Conservation (phyloP, 169 alveolate genomes). For the Cryptosporidium parvum region DNA sequence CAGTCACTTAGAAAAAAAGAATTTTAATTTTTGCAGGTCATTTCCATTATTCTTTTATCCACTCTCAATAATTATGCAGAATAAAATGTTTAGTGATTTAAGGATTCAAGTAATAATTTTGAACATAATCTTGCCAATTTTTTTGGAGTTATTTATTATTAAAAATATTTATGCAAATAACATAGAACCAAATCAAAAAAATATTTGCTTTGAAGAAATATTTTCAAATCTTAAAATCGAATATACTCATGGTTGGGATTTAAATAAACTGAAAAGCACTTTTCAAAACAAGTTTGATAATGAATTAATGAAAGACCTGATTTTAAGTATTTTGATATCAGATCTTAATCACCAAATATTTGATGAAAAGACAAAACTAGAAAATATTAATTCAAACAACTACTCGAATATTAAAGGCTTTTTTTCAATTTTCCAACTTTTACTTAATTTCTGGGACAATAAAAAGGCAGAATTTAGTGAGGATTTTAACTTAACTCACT, state of each 20-base stretch:
- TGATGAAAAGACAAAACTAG: neutral
- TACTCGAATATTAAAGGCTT: conserved; percentile 29
- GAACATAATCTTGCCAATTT: conserved; percentile 18
- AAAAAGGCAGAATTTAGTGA: neutral
- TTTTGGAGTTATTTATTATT: conserved; percentile 37
- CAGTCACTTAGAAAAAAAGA: neutral
- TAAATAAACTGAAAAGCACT: neutral
- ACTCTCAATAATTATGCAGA: conserved; percentile 43
- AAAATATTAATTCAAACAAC: neutral
- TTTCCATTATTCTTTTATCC: conserved; percentile 61
- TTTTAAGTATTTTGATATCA: conserved; percentile 4
- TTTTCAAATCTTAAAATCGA: conserved; percentile 41
- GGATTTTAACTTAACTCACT: neutral
- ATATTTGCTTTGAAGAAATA: neutral
- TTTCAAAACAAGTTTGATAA: conserved; percentile 24
- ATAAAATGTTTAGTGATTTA: conserved; percentile 15
- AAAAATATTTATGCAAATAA: neutral
- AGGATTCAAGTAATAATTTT: conserved; percentile 33
- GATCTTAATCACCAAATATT: neutral
- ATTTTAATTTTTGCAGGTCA: conserved; percentile 8
- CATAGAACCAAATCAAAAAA: neutral
- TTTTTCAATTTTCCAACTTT: conserved; percentile 46
- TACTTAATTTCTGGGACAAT: conserved; percentile 29
- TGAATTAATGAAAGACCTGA: conserved; percentile 41
- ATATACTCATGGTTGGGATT: neutral